Conservation (phyloP, 2,329 filamentous ascomycete genomes). For the Ceratocystis ficicola region DNA sequence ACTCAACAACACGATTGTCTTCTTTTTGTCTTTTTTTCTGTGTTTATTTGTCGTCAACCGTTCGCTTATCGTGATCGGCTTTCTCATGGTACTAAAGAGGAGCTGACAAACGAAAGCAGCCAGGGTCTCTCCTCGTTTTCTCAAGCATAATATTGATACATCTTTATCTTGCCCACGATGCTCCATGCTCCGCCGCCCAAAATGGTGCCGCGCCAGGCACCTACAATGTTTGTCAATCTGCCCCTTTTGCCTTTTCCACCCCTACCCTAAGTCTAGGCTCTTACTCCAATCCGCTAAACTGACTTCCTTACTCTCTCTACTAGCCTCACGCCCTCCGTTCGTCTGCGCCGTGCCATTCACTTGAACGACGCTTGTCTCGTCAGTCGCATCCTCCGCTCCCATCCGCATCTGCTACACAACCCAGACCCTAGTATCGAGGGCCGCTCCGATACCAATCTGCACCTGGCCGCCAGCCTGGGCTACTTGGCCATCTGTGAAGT, state of each 20-base stretch:
- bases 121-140: neutral
- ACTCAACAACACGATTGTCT: neutral
- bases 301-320: neutral
- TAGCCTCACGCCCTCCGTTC: slow-evolving; percentile 54
- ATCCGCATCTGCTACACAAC: slow-evolving; percentile 62
- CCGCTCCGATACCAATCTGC: slow-evolving; percentile 72
- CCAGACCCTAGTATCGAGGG: slow-evolving; percentile 56
- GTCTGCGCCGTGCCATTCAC: slow-evolving; percentile 70
- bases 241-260: neutral
- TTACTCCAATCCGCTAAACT: neutral
- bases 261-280: neutral
- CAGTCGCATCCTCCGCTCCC: slow-evolving; percentile 60
- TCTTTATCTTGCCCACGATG: neutral
- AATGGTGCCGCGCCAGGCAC: slow-evolving; percentile 13
- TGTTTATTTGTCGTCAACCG: neutral
- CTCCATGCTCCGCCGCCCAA: slow-evolving; percentile 11
- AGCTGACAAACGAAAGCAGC: neutral
- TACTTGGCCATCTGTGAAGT: slow-evolving; percentile 55
- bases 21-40: neutral
- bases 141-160: neutral
- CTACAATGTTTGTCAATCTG: slow-evolving; percentile 8
- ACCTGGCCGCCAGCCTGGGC: slow-evolving; percentile 65
- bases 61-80: slow-evolving; percentile 1
- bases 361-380: slow-evolving; percentile 61
- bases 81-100: neutral